Percentiles rank a stretch among this genome's conserved stretches.
phyloP scores from a whole-genome alignment of 78 protist species.

The Dictyostelium intermedium region DNA sequence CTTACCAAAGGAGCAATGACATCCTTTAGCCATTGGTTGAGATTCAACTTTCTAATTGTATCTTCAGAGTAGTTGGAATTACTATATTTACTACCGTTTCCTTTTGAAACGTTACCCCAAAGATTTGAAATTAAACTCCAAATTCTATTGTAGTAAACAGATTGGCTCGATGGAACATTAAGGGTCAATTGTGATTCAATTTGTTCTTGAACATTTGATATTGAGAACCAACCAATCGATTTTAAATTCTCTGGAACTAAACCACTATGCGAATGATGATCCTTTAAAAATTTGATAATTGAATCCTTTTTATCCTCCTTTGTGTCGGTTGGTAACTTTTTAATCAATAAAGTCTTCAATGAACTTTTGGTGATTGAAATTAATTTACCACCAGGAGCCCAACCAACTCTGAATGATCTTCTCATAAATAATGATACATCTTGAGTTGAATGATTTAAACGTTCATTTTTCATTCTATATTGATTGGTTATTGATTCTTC shows the following conservation, averaged over 20 bases:
- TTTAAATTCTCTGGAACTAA: conserved; percentile 1
- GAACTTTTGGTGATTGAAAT: background rate
- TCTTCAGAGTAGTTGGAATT: background rate
- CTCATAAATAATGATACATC: conserved; percentile 42
- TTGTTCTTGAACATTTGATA: conserved; percentile 54
- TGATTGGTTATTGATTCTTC: conserved; percentile 17
- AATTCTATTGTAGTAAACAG: background rate
- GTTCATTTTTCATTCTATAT: background rate
- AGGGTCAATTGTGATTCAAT: background rate
- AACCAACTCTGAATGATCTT: conserved; percentile 74
- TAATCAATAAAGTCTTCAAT: background rate
- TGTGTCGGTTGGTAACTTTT: background rate
- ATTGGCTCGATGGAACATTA: background rate
- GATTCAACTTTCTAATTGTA: conserved; percentile 34
- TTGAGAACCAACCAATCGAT: conserved; percentile 32
- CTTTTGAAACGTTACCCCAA: conserved; percentile 29
- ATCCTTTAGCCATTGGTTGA: conserved; percentile 76
- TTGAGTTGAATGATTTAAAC: background rate
- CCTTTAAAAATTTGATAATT: conserved; percentile 2
- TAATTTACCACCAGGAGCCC: conserved; percentile 49
- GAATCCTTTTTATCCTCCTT: background rate
- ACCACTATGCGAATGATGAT: conserved; percentile 26
- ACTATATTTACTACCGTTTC: background rate
- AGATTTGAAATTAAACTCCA: conserved; percentile 40
- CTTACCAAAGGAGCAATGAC: conserved; percentile 14